Conservation (phyloP, 169 alveolate species). For the Cryptosporidium ryanae region DNA sequence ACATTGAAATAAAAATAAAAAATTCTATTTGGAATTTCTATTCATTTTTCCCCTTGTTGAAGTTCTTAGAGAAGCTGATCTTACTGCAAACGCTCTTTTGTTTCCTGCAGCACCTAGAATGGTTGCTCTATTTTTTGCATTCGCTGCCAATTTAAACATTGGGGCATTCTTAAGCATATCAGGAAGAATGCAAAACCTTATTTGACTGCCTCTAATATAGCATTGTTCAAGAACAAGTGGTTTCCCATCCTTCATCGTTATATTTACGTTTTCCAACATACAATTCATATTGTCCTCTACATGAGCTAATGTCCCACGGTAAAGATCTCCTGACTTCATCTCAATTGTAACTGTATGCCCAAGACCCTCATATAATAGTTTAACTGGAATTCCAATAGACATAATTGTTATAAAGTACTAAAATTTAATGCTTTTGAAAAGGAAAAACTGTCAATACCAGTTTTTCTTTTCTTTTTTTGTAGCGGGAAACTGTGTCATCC, state of each 20-base stretch:
- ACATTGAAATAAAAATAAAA: neutral
- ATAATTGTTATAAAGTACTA: conserved; percentile 74
- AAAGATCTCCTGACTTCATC: conserved; percentile 94
- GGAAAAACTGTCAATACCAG: neutral
- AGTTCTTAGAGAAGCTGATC: conserved; percentile 76
- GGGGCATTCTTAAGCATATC: conserved; percentile 99
- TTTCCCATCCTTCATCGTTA: conserved; percentile 96
- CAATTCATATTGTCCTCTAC: conserved; percentile 98
- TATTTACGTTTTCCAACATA: conserved; percentile 95
- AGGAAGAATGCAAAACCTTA: conserved; percentile 95
- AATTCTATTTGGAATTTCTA: neutral
- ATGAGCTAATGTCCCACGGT: conserved; percentile 95
- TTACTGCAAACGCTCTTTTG: conserved; percentile 82
- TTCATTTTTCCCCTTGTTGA: conserved; percentile 60
- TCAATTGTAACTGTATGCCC: conserved; percentile 98
- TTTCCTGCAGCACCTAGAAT: conserved; percentile 83
- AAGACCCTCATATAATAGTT: conserved; percentile 97
- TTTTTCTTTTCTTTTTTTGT: neutral
- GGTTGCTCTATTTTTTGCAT: conserved; percentile 80
- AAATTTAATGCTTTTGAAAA: neutral
- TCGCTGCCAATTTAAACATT: conserved; percentile 92
- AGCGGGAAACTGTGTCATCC: conserved; percentile 25
- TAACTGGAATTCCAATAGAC: conserved; percentile 96
- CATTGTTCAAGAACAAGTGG: conserved; percentile 90
- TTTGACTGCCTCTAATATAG: conserved; percentile 93